These are phyloP conservation scores for Pythium monospermum DNA, from an alignment of 352 stramenopile genomes.

Conservation along the genomic window DNA sequence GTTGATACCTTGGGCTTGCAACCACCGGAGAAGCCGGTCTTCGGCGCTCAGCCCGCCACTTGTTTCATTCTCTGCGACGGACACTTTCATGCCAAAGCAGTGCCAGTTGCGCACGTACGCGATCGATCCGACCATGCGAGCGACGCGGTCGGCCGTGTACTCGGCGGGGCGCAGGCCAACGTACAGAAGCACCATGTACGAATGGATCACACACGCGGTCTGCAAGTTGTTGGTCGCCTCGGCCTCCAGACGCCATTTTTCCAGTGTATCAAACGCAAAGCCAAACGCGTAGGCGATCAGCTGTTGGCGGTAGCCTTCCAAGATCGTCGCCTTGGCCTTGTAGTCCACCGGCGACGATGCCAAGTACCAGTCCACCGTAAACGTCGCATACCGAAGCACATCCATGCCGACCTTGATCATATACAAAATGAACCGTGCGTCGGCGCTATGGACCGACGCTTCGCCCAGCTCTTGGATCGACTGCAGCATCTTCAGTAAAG, in stretches of 20 bases:
- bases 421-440: slow-evolving; percentile 84
- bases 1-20: slow-evolving; percentile 88
- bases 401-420: slow-evolving; percentile 85
- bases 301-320: slow-evolving; percentile 48
- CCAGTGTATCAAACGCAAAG: slow-evolving; percentile 62
- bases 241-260: slow-evolving; percentile 76
- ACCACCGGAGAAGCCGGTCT: slow-evolving; percentile 78
- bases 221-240: slow-evolving; percentile 71
- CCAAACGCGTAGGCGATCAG: slow-evolving; percentile 61
- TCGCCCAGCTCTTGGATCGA: slow-evolving; percentile 78
- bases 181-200: slow-evolving; percentile 68
- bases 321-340: slow-evolving; percentile 28
- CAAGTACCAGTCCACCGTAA: slow-evolving; percentile 46
- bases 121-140: slow-evolving; percentile 73
- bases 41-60: slow-evolving; percentile 55
- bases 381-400: slow-evolving; percentile 74
- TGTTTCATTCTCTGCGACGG: slow-evolving; percentile 35
- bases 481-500: slow-evolving; percentile 79
- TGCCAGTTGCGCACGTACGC: slow-evolving; percentile 89
- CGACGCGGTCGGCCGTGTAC: slow-evolving; percentile 64
- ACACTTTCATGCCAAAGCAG: slow-evolving; percentile 87
- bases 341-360: slow-evolving; percentile 26
- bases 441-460: slow-evolving; percentile 74
- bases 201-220: slow-evolving; percentile 82
- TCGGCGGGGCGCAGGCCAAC: slow-evolving; percentile 61